phyloP scores from a whole-genome alignment of 305 asterid genomes.

The Fraxinus nigra region DNA sequence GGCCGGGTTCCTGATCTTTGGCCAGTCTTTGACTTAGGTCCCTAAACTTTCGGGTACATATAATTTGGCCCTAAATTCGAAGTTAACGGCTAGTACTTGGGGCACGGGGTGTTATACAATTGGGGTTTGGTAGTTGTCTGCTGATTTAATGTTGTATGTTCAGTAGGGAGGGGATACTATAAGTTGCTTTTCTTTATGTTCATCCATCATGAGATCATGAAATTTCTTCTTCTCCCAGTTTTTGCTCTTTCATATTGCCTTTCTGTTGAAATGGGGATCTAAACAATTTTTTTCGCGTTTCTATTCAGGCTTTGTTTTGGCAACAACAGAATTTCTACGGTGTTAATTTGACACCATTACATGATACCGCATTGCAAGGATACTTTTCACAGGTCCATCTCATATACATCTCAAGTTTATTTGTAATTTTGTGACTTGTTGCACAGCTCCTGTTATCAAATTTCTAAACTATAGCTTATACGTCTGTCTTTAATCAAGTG shows the following conservation, averaged over 20 bases:
- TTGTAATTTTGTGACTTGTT: no score
- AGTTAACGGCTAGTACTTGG: no score
- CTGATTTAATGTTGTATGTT: not conserved
- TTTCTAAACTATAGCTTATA: not conserved
- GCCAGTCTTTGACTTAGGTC: no score
- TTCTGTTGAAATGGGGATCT: not conserved
- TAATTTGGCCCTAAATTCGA: no score
- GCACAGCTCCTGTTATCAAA: no score
- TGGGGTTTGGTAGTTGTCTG: no score
- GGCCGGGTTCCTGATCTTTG: no score
- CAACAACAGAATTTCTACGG: constrained; percentile 95
- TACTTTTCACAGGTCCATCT: constrained; percentile 88
- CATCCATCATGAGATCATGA: constrained; percentile 2
- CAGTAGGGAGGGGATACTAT: constrained; percentile 1
- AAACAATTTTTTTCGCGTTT: constrained; percentile 18
- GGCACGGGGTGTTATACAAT: no score
- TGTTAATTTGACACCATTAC: constrained; percentile 84
- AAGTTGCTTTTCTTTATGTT: constrained; percentile 2
- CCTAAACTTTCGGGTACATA: no score
- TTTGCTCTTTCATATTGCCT: not conserved
- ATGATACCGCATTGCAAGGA: constrained; percentile 90
- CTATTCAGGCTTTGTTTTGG: constrained; percentile 90
- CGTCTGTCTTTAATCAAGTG: not conserved
- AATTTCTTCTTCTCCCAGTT: not conserved
- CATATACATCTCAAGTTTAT: not conserved